Percentiles rank a stretch among this genome's conserved stretches.
Conservation (phyloP, 2,329 filamentous ascomycete genomes). For the Aspergillus fructus region DNA sequence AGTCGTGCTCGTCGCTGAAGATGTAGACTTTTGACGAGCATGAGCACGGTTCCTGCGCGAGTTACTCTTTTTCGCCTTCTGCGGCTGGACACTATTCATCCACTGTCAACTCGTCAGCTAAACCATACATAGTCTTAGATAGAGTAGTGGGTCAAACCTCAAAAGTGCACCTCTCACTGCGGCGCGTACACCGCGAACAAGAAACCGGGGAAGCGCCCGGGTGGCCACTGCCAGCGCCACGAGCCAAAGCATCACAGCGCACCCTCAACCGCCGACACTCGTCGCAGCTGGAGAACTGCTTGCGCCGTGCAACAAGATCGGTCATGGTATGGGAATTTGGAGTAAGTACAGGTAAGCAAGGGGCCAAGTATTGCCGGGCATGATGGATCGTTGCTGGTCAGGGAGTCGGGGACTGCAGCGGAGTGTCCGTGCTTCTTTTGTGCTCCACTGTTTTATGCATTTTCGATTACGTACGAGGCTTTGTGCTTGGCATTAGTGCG, state of each 20-base stretch:
- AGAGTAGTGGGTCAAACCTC: conserved; percentile 1
- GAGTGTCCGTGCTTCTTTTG: too few relatives aligned
- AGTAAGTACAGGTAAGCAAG: too few relatives aligned
- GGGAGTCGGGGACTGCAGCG: too few relatives aligned
- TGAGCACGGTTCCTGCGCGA: conserved; percentile 7
- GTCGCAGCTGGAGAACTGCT: conserved; percentile 37
- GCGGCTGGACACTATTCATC: conserved; percentile 13
- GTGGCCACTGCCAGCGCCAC: conserved; percentile 9
- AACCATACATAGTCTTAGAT: too few relatives aligned
- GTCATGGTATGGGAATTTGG: not conserved
- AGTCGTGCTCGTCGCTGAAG: not conserved
- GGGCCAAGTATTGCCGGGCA: too few relatives aligned
- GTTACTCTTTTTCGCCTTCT: not conserved
- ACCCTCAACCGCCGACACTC: conserved; percentile 32
- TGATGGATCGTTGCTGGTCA: too few relatives aligned
- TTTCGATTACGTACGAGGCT: too few relatives aligned
- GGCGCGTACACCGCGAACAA: conserved; percentile 15
- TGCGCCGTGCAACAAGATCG: conserved; percentile 19
- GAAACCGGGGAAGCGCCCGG: conserved; percentile 2
- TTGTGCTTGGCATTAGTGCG: too few relatives aligned
- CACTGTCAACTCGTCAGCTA: conserved; percentile 4
- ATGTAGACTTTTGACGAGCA: not conserved
- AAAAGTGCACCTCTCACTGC: conserved; percentile 15
- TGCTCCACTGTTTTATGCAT: too few relatives aligned
- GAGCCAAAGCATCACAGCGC: conserved; percentile 27